Percentiles rank a stretch among this genome's conserved stretches.
These are phyloP conservation scores for Starmerella vitae DNA, from an alignment of 805 yeast species.

Conservation along the genomic window DNA sequence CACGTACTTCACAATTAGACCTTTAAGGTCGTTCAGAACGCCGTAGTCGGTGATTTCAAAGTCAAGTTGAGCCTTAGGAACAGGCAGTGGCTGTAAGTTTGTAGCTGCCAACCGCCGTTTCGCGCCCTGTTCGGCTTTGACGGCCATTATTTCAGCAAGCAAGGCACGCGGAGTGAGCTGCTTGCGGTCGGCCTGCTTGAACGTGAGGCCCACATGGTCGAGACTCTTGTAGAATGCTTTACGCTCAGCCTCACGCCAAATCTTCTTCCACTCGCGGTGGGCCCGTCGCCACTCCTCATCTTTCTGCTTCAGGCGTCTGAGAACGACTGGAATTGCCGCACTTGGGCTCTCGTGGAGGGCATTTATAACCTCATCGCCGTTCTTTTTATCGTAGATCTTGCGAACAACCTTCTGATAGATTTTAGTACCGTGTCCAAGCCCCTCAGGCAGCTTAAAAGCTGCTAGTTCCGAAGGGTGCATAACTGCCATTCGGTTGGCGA, in stretches of 20 bases:
- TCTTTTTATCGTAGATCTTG: slow-evolving; percentile 83
- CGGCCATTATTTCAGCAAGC: slow-evolving; percentile 81
- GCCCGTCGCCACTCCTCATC: slow-evolving; percentile 98
- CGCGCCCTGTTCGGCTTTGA: slow-evolving; percentile 80
- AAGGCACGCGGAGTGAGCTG: slow-evolving; percentile 77
- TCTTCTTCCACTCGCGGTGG: slow-evolving; percentile 96
- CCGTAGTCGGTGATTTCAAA: slow-evolving; percentile 52
- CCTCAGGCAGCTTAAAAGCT: slow-evolving; percentile 74
- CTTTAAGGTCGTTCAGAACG: slow-evolving; percentile 59
- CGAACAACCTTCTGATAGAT: slow-evolving; percentile 88
- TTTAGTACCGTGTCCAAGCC: slow-evolving; percentile 86
- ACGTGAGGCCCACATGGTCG: slow-evolving; percentile 90
- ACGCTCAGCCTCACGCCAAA: slow-evolving; percentile 97
- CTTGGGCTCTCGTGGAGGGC: slow-evolving; percentile 93
- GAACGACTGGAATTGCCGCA: slow-evolving; percentile 83
- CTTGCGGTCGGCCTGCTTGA: slow-evolving; percentile 93
- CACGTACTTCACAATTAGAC: slow-evolving; percentile 53
- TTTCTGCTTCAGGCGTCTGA: slow-evolving; percentile 86
- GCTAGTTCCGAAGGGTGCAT: slow-evolving; percentile 88
- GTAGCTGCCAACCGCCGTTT: slow-evolving; percentile 67
- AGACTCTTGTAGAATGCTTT: slow-evolving; percentile 84
- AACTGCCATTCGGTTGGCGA: slow-evolving; percentile 82
- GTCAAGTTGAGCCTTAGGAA: slow-evolving; percentile 61
- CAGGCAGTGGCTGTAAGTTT: slow-evolving; percentile 38
- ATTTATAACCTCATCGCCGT: slow-evolving; percentile 91